These are phyloP conservation scores for Heracleum sosnowskyi DNA, from an alignment of 129 eudicot genomes.

Conservation along the genomic window DNA sequence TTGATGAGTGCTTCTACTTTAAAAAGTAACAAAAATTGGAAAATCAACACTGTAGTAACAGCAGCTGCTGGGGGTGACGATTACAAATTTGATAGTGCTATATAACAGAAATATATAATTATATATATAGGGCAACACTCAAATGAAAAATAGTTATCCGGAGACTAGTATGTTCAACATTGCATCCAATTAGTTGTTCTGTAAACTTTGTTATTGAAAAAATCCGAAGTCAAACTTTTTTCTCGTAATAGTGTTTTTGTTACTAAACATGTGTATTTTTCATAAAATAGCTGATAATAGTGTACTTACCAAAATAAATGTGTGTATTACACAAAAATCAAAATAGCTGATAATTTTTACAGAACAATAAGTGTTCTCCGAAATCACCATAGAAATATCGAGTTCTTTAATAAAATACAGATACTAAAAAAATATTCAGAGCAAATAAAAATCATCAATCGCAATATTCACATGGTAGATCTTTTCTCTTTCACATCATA, in stretches of 20 bases:
- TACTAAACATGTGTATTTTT: background rate
- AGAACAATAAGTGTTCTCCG: background rate
- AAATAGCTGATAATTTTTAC: background rate
- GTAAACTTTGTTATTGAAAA: background rate
- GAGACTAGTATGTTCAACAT: background rate
- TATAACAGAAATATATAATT: background rate
- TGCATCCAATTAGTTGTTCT: background rate
- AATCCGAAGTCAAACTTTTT: no score
- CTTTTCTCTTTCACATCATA: background rate
- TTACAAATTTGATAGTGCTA: background rate
- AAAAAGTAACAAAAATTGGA: background rate
- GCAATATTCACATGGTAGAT: background rate
- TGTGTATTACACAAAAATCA: no score
- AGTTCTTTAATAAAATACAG: background rate
- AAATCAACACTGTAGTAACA: background rate
- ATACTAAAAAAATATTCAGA: background rate
- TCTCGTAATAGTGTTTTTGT: background rate
- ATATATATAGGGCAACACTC: background rate
- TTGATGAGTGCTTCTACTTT: background rate
- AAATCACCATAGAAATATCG: background rate
- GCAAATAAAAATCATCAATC: background rate
- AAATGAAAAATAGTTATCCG: background rate
- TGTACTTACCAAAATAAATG: no score
- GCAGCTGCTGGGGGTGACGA: background rate
- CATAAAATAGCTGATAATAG: no score